Percentiles rank a stretch among this genome's conserved stretches.
Evolutionary conservation across 768 basidiomycete genomes (phyloP).

Genomic region (Boletus rubescentipes): DNA sequence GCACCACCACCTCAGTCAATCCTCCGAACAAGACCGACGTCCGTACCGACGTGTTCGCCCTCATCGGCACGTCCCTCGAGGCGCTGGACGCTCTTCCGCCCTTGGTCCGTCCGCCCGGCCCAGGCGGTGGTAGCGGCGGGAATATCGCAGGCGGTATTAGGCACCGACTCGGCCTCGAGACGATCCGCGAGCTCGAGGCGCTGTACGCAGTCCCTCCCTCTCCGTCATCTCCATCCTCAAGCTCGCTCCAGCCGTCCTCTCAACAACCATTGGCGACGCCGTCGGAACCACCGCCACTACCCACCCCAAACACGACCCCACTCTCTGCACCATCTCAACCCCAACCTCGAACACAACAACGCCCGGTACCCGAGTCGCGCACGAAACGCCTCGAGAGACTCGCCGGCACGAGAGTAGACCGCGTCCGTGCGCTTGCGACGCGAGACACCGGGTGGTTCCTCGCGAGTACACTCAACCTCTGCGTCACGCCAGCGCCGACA

Average conservation of each 20-base stretch:
- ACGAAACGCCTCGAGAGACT: slow-evolving; percentile 9
- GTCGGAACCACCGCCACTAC: neutral
- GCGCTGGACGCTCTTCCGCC: slow-evolving; percentile 18
- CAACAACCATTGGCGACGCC: neutral
- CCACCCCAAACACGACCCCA: neutral
- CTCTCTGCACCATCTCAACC: neutral
- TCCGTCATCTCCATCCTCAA: neutral
- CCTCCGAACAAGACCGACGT: slow-evolving; percentile 9
- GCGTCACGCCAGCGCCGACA: slow-evolving; percentile 3
- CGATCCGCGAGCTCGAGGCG: slow-evolving; percentile 26
- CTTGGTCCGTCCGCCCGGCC: neutral
- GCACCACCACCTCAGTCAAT: neutral
- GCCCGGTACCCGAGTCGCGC: neutral
- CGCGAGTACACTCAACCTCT: slow-evolving; percentile 25
- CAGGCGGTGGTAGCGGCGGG: neutral
- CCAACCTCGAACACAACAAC: neutral
- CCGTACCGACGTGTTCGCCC: slow-evolving; percentile 23
- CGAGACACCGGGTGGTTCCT: slow-evolving; percentile 31
- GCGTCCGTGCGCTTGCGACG: slow-evolving; percentile 24
- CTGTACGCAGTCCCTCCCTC: slow-evolving; percentile 10
- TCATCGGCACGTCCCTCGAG: slow-evolving; percentile 21
- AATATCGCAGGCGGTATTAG: slow-evolving; percentile 11
- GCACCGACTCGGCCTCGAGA: slow-evolving; percentile 28
- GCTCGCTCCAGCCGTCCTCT: neutral
- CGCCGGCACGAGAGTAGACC: slow-evolving; percentile 13